These are phyloP conservation scores for Coemansia sp. DNA, from an alignment of 192 early-diverging fungal genomes.

Conservation along the genomic window DNA sequence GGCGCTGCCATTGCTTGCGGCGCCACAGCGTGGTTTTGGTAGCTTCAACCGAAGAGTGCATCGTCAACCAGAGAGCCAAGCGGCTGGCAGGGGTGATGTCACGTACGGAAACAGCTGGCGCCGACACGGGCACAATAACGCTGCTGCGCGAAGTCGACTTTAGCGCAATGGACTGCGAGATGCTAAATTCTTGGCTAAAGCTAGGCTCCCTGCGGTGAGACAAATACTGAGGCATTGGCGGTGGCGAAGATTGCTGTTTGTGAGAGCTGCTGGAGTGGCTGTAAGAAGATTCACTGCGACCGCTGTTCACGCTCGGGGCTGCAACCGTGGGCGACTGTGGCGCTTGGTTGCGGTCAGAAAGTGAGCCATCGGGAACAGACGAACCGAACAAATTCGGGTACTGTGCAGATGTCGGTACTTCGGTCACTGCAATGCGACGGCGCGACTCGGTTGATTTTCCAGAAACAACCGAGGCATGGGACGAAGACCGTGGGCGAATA, in stretches of 20 bases:
- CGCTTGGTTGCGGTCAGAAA: background rate
- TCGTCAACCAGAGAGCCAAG: slow-evolving; percentile 44
- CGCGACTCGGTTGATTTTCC: slow-evolving; percentile 46
- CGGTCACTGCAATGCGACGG: slow-evolving; percentile 47
- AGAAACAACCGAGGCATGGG: slow-evolving; percentile 38
- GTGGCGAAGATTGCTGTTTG: slow-evolving; percentile 3
- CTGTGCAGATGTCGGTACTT: slow-evolving; percentile 39
- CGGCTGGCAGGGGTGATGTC: slow-evolving; percentile 52
- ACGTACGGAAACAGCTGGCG: slow-evolving; percentile 31
- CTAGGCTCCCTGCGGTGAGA: slow-evolving; percentile 4
- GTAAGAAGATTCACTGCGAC: slow-evolving; percentile 32
- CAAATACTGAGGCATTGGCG: slow-evolving; percentile 1
- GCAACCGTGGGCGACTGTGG: slow-evolving; percentile 14
- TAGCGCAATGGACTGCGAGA: slow-evolving; percentile 16
- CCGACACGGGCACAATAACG: background rate
- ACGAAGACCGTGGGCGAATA: slow-evolving; percentile 43
- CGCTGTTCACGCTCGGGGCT: slow-evolving; percentile 21
- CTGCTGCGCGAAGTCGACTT: slow-evolving; percentile 22
- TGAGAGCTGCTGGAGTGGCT: slow-evolving; percentile 27
- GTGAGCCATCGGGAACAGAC: slow-evolving; percentile 12
- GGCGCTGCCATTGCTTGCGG: slow-evolving; percentile 52
- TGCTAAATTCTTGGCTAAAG: slow-evolving; percentile 13
- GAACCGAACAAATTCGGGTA: slow-evolving; percentile 42
- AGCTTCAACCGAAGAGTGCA: slow-evolving; percentile 29
- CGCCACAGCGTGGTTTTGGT: slow-evolving; percentile 37